A percentile compares a stretch with the other conserved stretches of the same genome.
Conservation (phyloP, 129 eudicot species). For the Heracleum sosnowskyi region DNA sequence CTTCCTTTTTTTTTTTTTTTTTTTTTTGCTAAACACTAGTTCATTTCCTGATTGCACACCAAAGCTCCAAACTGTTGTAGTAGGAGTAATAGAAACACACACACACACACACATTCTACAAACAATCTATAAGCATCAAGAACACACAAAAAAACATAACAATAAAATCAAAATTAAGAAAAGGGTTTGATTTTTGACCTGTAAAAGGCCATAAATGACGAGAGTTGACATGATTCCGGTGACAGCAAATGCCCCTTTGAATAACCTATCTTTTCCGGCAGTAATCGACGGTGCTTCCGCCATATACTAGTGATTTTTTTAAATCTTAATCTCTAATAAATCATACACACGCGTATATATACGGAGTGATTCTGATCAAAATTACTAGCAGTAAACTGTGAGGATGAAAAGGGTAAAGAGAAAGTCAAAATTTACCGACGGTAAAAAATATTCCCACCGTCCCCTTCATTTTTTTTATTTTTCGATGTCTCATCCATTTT, state of each 20-base stretch:
- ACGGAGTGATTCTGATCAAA: too few relatives aligned
- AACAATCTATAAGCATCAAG: not conserved
- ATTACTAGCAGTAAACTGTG: too few relatives aligned
- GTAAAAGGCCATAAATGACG: constrained; percentile 84
- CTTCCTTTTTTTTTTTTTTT: too few relatives aligned
- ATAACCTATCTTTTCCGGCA: constrained; percentile 39
- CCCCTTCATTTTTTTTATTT: too few relatives aligned
- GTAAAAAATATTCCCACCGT: too few relatives aligned
- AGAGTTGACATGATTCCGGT: constrained; percentile 88
- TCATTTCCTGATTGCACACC: not conserved
- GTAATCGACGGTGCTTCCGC: constrained; percentile 45
- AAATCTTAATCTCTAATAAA: too few relatives aligned
- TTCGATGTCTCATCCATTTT: too few relatives aligned
- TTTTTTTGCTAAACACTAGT: too few relatives aligned
- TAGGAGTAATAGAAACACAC: not conserved
- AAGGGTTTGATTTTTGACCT: constrained; percentile 30
- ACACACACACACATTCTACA: not conserved
- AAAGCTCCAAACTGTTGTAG: not conserved
- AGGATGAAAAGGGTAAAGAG: too few relatives aligned
- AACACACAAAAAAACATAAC: not conserved
- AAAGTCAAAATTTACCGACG: too few relatives aligned
- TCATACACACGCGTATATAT: too few relatives aligned
- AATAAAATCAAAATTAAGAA: not conserved
- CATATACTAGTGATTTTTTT: constrained; percentile 28
- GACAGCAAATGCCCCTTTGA: constrained; percentile 65